Base-by-base conservation (phyloP, 352 stramenopile genomes). In the Blastocystis hominis region DNA sequence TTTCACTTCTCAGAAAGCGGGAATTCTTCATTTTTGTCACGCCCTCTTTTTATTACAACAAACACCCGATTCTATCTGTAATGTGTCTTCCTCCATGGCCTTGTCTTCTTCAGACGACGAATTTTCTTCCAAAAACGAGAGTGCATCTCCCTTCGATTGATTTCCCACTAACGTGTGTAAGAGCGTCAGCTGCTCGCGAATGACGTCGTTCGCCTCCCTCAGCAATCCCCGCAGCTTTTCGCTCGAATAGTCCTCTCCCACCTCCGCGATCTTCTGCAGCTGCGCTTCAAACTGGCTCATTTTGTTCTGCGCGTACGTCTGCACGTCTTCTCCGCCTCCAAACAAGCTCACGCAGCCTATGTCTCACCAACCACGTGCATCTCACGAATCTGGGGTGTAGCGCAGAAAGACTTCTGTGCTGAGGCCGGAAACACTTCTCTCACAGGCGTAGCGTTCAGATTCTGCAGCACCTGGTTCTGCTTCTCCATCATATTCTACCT, bases 211-310 rank as follows among this genome's bases (percentile, higher is more conserved):
- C 40, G 72, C 72, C 55, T 84, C 72, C 24, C 54, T 34, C n/a
- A 84, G 56, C 24, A 84, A 34, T 34, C 7, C 50, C 7, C 54
- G 50, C 36, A 84, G 72, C 24, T 84, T 84, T 30, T 84, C 72
- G 9, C 20, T 53, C 5, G 72, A 68, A 20, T 84, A 69, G 30
- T 61, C 55, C 20, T 84, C 72, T 2, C 62, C 47, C 40, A 46
- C 72, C 10, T 38, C 44, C 47, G 34, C 24, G 4, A 84, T 84
- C 38, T 84, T 84, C 56, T 66, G 13, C n/a, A 68, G 17, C 72
- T 84, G 72, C 40, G 50, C 72, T 44, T 84, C 72, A 17, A 84
- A 84, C 72, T 84, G 72, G 44, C 62, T 30, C 72, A 84, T 7
- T 44, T 84, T 84, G 50, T 34, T 69, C 50, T 84, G 50, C 24